Percentiles rank a stretch among this genome's conserved stretches.
These are phyloP conservation scores for Obba rivulosa DNA, from an alignment of 768 basidiomycete genomes.

Conservation along the genomic window DNA sequence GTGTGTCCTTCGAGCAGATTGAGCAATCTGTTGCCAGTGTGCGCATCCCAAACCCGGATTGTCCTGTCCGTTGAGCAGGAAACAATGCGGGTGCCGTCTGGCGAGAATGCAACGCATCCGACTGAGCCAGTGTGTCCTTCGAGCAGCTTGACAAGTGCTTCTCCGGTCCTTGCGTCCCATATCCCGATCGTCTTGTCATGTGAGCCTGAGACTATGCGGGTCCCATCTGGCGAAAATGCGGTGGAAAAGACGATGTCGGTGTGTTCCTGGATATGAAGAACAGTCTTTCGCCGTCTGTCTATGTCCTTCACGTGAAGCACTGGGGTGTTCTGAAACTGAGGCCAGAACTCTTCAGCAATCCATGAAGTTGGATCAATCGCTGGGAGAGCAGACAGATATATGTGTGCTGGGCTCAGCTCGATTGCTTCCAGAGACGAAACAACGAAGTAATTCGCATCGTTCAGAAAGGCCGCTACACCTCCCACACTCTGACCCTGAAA, in stretches of 20 bases:
- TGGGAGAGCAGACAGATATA: too few relatives aligned
- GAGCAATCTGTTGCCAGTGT: neutral
- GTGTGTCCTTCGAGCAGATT: slow-evolving; percentile 4
- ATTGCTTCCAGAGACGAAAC: too few relatives aligned
- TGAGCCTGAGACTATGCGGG: slow-evolving; percentile 52
- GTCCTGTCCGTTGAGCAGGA: slow-evolving; percentile 5
- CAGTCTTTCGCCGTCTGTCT: slow-evolving; percentile 10
- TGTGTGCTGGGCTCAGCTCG: too few relatives aligned
- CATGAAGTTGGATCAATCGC: too few relatives aligned
- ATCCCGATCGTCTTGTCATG: slow-evolving; percentile 83
- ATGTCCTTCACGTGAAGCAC: slow-evolving; percentile 21
- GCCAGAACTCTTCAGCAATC: too few relatives aligned
- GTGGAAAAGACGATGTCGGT: slow-evolving; percentile 27
- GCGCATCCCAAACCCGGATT: slow-evolving; percentile 8
- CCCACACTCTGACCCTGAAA: too few relatives aligned
- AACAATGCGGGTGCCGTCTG: slow-evolving; percentile 7
- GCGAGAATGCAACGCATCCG: slow-evolving; percentile 13
- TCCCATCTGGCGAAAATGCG: slow-evolving; percentile 40
- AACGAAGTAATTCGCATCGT: too few relatives aligned
- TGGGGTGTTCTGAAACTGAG: too few relatives aligned
- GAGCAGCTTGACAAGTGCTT: neutral
- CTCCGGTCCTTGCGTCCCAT: slow-evolving; percentile 4
- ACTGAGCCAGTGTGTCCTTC: slow-evolving; percentile 22
- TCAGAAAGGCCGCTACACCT: too few relatives aligned
- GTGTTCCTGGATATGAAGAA: slow-evolving; percentile 17